phyloP scores from a whole-genome alignment of 306 rosid species.

The Acacia acuminata region DNA sequence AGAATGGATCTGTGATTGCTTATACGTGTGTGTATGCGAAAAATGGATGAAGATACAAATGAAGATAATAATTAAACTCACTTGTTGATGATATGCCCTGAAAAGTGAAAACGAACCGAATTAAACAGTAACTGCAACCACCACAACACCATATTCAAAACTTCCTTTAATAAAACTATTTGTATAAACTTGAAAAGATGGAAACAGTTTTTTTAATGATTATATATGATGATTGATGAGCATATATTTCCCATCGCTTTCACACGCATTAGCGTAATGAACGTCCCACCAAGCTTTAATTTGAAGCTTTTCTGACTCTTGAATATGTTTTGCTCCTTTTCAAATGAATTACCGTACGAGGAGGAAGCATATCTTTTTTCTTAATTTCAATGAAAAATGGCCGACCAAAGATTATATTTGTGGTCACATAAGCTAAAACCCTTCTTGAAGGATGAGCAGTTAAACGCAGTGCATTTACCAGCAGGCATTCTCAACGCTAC shows the following conservation, averaged over 20 bases:
- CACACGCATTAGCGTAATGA: not conserved
- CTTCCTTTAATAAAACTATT: not conserved
- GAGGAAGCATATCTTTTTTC: not conserved
- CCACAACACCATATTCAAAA: not conserved
- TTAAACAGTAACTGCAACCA: not conserved
- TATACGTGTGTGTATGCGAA: not conserved
- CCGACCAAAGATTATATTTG: not conserved
- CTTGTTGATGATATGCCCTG: not conserved
- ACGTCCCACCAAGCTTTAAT: not conserved
- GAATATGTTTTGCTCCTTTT: not conserved
- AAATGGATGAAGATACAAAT: not conserved
- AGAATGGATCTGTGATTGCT: not conserved
- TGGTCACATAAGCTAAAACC: not conserved
- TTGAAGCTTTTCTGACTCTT: not conserved
- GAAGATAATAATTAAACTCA: not conserved
- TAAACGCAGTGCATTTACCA: not conserved
- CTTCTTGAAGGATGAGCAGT: not conserved
- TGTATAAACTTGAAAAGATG: not conserved
- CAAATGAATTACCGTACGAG: not conserved
- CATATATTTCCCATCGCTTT: not conserved
- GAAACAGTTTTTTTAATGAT: not conserved
- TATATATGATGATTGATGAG: too few species aligned
- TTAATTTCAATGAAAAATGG: not conserved
- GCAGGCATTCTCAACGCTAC: not conserved
- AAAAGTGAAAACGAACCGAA: not conserved